Percentiles rank a stretch among this genome's conserved stretches.
Conservation (phyloP, 495 filamentous ascomycete species). For the Letharia columbiana region DNA sequence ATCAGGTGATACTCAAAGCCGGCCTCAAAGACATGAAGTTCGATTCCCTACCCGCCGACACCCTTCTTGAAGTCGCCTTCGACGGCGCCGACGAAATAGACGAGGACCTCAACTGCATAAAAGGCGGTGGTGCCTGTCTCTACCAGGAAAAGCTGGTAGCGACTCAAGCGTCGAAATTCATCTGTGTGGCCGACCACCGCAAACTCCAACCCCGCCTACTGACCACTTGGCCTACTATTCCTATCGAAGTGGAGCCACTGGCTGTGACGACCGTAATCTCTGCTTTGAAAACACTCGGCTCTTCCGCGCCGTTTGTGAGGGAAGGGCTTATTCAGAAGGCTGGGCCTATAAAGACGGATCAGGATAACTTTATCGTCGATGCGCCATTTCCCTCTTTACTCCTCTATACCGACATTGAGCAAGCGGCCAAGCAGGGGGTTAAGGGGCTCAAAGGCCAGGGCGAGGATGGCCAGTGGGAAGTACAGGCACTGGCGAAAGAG, state of each 20-base stretch:
- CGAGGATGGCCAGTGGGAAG: constrained; percentile 61
- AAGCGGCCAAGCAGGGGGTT: constrained; percentile 14
- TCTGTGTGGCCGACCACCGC: constrained; percentile 88
- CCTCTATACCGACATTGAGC: constrained; percentile 48
- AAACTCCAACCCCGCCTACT: constrained; percentile 75
- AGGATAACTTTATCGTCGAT: constrained; percentile 88
- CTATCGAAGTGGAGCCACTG: constrained; percentile 86
- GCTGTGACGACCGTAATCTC: constrained; percentile 62
- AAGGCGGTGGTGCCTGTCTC: constrained; percentile 90
- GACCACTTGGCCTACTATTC: constrained; percentile 72
- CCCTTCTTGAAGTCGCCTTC: constrained; percentile 71
- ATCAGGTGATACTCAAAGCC: constrained; percentile 61
- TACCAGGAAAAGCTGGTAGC: constrained; percentile 98
- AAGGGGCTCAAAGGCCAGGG: constrained; percentile 39
- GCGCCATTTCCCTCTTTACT: constrained; percentile 72
- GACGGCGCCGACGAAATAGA: constrained; percentile 98
- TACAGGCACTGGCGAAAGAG: constrained; percentile 56
- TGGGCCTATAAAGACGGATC: constrained; percentile 83
- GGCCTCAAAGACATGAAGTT: constrained; percentile 71
- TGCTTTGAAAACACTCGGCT: constrained; percentile 62
- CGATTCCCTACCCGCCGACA: constrained; percentile 54
- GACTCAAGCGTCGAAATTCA: constrained; percentile 72
- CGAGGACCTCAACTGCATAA: constrained; percentile 90
- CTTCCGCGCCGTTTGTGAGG: constrained; percentile 57
- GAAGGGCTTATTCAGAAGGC: constrained; percentile 59